Percentiles rank a stretch among this genome's conserved stretches.
Evolutionary conservation across 1,284 basidiomycete species (phyloP).

Genomic region (Sparassis latifolia): DNA sequence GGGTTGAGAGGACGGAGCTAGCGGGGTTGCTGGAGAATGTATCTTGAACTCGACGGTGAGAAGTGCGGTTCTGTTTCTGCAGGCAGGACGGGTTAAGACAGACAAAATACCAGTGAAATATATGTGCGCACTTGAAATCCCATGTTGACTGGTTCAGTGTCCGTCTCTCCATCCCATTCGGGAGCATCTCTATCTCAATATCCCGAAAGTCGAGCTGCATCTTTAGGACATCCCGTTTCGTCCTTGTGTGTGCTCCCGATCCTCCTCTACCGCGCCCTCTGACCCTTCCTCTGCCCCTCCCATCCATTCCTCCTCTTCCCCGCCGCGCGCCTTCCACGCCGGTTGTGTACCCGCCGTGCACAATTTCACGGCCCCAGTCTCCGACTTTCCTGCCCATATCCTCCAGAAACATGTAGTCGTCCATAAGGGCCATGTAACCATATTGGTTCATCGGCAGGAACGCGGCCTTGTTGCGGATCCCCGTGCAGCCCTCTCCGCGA

Average conservation of each 20-base stretch:
- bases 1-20: conserved; percentile 30
- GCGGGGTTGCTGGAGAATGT: conserved; percentile 41
- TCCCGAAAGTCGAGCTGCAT: conserved; percentile 59
- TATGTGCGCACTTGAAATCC: conserved; percentile 64
- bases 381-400: conserved; percentile 66
- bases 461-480: conserved; percentile 64
- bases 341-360: conserved; percentile 40
- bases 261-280: conserved; percentile 18
- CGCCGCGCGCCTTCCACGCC: conserved; percentile 2
- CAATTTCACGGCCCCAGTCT: conserved; percentile 69
- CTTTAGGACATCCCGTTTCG: conserved; percentile 58
- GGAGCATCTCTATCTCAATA: conserved; percentile 71
- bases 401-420: conserved; percentile 81
- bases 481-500: conserved; percentile 52
- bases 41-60: conserved; percentile 71
- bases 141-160: conserved; percentile 74
- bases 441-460: conserved; percentile 80
- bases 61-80: conserved; percentile 58
- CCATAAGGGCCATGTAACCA: conserved; percentile 76
- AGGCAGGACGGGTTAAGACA: conserved; percentile 1
- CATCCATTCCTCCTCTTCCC: conserved; percentile 14
- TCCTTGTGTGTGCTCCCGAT: conserved; percentile 22
- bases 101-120: conserved; percentile 18
- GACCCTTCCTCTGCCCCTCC: conserved; percentile 26
- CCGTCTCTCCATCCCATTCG: conserved; percentile 77